Percentiles rank a stretch among this genome's conserved stretches.
phyloP scores from a whole-genome alignment of 306 rosid genomes.

The Pueraria montana region DNA sequence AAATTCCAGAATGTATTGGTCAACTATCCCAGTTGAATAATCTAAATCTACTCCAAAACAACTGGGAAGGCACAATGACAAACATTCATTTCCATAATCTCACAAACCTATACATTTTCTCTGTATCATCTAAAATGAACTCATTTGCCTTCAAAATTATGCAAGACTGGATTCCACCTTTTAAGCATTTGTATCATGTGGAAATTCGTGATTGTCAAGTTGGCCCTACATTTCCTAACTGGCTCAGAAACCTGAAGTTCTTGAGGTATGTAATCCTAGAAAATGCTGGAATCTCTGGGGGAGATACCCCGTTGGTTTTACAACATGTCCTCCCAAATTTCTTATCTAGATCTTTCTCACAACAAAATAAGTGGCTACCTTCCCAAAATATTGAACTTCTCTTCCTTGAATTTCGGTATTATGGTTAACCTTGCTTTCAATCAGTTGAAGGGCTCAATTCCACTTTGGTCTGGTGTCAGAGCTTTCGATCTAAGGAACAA shows the following conservation, averaged over 20 bases:
- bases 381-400: neutral
- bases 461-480: neutral
- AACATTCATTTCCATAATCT: too few species aligned
- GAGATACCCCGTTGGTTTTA: slow-evolving; percentile 1
- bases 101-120: too few species aligned
- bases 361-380: slow-evolving; percentile 30
- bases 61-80: too few species aligned
- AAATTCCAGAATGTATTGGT: too few species aligned
- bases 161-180: too few species aligned
- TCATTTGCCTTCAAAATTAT: too few species aligned
- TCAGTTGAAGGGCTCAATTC: neutral
- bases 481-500: neutral
- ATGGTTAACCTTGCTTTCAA: neutral
- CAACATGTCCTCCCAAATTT: neutral
- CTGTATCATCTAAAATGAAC: too few species aligned
- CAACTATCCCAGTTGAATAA: too few species aligned
- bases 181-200: too few species aligned
- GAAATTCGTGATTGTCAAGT: too few species aligned
- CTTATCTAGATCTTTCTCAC: slow-evolving; percentile 15
- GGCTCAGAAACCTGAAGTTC: neutral
- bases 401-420: neutral
- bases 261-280: fast-evolving
- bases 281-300: neutral
- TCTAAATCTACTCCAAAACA: too few species aligned
- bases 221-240: neutral